Conservation (phyloP, 345 rosid species). For the Murraya paniculata region DNA sequence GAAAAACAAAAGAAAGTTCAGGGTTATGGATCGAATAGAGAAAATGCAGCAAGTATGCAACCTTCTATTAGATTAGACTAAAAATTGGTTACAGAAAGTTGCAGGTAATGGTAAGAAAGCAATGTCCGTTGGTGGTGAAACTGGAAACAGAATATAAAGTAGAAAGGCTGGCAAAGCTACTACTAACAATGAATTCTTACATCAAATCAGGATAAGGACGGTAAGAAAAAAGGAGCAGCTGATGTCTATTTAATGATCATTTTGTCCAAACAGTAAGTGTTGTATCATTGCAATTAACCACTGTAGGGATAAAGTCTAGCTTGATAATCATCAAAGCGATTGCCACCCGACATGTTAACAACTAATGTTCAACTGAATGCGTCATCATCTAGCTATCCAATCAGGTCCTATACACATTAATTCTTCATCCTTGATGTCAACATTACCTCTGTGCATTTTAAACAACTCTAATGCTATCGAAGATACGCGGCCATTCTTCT, state of each 20-base stretch:
- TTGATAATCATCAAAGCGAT: not conserved
- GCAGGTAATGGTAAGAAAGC: not conserved
- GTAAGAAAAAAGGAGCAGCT: not conserved
- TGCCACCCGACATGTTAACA: not conserved
- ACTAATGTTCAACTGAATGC: not conserved
- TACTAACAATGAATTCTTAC: not conserved
- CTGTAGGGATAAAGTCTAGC: not conserved
- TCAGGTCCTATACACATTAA: conserved; percentile 49
- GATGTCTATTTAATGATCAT: not conserved
- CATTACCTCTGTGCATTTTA: conserved; percentile 40
- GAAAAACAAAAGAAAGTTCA: no score
- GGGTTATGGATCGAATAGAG: no score
- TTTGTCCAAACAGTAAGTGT: not conserved
- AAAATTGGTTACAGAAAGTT: not conserved
- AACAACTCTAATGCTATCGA: conserved; percentile 49
- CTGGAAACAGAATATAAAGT: no score
- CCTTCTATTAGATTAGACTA: not conserved
- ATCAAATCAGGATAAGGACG: not conserved
- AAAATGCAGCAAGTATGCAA: not conserved
- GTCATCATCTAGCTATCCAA: conserved; percentile 31
- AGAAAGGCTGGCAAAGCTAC: no score
- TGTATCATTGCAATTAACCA: not conserved
- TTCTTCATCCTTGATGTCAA: conserved; percentile 47
- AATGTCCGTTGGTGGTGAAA: not conserved
- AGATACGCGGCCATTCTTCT: conserved; percentile 26